Conservation (phyloP, 352 stramenopile genomes). For the Phytophthora colocasiae region DNA sequence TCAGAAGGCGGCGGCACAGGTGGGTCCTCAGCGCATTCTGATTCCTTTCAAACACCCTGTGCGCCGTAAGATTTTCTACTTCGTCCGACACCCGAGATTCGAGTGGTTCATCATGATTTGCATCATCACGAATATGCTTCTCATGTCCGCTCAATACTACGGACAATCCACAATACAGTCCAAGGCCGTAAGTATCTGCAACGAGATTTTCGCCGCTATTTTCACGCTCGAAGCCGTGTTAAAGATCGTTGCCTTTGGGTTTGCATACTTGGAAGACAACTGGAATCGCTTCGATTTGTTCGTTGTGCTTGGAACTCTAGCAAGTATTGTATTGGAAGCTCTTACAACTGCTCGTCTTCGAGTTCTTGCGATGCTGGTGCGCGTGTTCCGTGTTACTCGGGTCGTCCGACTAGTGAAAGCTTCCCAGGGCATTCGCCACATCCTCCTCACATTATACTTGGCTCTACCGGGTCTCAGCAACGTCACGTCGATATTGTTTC, state of each 20-base stretch:
- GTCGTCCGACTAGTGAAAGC: constrained; percentile 83
- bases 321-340: constrained; percentile 59
- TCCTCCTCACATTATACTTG: constrained; percentile 92
- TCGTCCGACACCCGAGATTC: constrained; percentile 72
- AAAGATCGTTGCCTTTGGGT: constrained; percentile 85
- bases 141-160: constrained; percentile 90
- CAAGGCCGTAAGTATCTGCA: constrained; percentile 62
- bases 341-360: constrained; percentile 54
- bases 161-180: constrained; percentile 68
- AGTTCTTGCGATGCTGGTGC: constrained; percentile 86
- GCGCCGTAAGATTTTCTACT: constrained; percentile 66
- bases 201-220: constrained; percentile 86
- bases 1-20: constrained; percentile 58
- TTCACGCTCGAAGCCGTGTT: constrained; percentile 89
- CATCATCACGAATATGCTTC: constrained; percentile 90
- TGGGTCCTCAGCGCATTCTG: constrained; percentile 63
- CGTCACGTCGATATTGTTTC: constrained; percentile 88
- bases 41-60: constrained; percentile 57
- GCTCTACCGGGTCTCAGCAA: constrained; percentile 89
- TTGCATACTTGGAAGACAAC: constrained; percentile 78
- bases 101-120: constrained; percentile 91
- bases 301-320: constrained; percentile 64
- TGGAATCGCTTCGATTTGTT: constrained; percentile 93
- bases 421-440: constrained; percentile 86
- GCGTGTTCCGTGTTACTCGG: constrained; percentile 91